Percentiles rank a stretch among this genome's conserved stretches.
These are phyloP conservation scores for Alternaria burnsii DNA, from an alignment of 2,329 filamentous ascomycete genomes.

Conservation along the genomic window DNA sequence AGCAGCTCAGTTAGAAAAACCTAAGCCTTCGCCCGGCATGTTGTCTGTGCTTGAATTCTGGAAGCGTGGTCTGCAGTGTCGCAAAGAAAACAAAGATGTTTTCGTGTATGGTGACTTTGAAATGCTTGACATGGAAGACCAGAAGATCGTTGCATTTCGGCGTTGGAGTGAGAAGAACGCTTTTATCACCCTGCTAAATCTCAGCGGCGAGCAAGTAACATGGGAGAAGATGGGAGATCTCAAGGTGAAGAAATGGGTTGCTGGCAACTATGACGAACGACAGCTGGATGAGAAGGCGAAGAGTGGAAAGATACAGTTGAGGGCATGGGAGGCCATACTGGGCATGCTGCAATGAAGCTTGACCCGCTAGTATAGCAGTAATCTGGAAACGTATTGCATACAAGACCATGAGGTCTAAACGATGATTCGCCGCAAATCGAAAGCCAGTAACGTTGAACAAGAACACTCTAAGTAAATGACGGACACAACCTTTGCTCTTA, in stretches of 20 bases:
- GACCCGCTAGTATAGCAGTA: not conserved
- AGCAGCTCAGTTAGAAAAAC: constrained; percentile 56
- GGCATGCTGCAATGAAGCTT: constrained; percentile 27
- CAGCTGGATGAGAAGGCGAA: constrained; percentile 29
- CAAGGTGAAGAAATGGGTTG: constrained; percentile 47
- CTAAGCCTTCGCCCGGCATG: constrained; percentile 39
- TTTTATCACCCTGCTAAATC: constrained; percentile 47
- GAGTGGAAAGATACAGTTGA: constrained; percentile 34
- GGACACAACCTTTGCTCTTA: not conserved
- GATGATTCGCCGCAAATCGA: not conserved
- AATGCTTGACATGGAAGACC: constrained; percentile 59
- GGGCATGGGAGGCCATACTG: constrained; percentile 49
- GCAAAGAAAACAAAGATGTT: constrained; percentile 66
- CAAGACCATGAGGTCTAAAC: not conserved
- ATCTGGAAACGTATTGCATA: not conserved
- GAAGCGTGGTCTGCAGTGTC: constrained; percentile 62
- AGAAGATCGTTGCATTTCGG: constrained; percentile 42
- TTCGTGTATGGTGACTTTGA: constrained; percentile 70
- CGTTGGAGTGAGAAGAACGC: constrained; percentile 39
- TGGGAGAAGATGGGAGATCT: constrained; percentile 41
- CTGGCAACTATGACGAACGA: constrained; percentile 48
- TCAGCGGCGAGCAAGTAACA: constrained; percentile 38
- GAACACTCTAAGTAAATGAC: not conserved
- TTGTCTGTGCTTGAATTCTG: constrained; percentile 68
- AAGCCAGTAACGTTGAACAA: not conserved